Base-by-base conservation (phyloP, 202 grass and related monocot species). In the Schoenoplectus tabernaemontani region DNA sequence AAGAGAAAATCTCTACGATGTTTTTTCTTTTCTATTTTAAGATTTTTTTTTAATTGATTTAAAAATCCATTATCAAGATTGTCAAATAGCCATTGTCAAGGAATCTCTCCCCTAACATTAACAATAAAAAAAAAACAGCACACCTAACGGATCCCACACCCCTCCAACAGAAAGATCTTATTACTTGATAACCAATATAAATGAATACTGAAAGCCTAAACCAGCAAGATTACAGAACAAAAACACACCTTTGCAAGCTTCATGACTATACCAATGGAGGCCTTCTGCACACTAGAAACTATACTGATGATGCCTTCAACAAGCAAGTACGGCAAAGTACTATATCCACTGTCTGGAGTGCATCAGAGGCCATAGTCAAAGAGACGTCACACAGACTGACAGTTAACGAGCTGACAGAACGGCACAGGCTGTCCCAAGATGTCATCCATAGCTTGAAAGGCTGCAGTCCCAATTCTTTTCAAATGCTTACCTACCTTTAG, bases 381-480 rank as follows among this genome's bases (percentile, higher is more conserved):
- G 91, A 92, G 22, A 93, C 70, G 71, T 97, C 94, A 84, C 89
- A 93, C 13, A 94, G 80, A 83, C 94, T 90, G 11, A 84, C 79
- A 80, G 94, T 92, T 84, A 97, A 89, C 77, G 86, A 97, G 86
- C 89, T 92, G 77, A 87, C 61, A 76, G 89, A 84, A 84, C 94
- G 91, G 78, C 91, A 97, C 78, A 97, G 86, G 87, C 78, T 94
- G 66, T 94, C 94, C 94, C 78, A 94, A 94, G 80, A 97, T 97
- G 63, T 97, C 94, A 88, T 97, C 94, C 94, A 97, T 97, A 22
- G 89, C 91, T 59, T 91, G 86, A 63, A 97, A 97, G 78, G 94
- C 84, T 17, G 84, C 82, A 68, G 78, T 89, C 94, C 94, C 93
- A 92, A 94, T 92, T 57, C 81, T 94, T 64, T 85, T 97, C 76